These are phyloP conservation scores for Chlamydomonas sp. DNA, from an alignment of 139 green algal species.

Conservation along the genomic window DNA sequence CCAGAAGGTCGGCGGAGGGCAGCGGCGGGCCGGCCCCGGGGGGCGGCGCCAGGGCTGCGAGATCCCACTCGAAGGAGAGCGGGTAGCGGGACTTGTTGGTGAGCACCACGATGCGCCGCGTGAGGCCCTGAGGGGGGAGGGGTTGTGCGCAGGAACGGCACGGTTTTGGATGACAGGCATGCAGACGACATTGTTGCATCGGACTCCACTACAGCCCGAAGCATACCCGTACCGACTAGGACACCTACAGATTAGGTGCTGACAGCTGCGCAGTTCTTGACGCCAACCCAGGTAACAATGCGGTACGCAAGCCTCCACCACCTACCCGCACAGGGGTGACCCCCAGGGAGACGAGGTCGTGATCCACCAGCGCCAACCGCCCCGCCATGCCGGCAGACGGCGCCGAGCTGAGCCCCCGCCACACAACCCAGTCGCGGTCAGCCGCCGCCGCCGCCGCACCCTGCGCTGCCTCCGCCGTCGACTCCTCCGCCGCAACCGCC, in stretches of 20 bases:
- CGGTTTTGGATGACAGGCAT: no score
- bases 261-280: no score
- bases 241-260: no score
- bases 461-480: not conserved
- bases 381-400: constrained; percentile 31
- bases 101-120: constrained; percentile 47
- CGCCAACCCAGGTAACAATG: not conserved
- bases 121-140: constrained; percentile 24
- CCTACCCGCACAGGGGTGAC: constrained; percentile 15
- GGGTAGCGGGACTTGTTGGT: constrained; percentile 58
- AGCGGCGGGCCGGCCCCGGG: constrained; percentile 8
- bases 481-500: not conserved
- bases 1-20: constrained; percentile 2
- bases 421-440: constrained; percentile 24
- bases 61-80: constrained; percentile 49
- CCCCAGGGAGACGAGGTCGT: constrained; percentile 28
- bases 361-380: constrained; percentile 31
- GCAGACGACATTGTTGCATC: no score
- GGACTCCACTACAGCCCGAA: no score
- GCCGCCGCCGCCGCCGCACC: not conserved
- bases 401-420: constrained; percentile 9
- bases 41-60: constrained; percentile 13
- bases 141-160: no score
- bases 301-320: not conserved
- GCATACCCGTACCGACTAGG: no score